These are phyloP conservation scores for Solanum hybrid DNA, from an alignment of 305 asterid genomes.

Conservation along the genomic window DNA sequence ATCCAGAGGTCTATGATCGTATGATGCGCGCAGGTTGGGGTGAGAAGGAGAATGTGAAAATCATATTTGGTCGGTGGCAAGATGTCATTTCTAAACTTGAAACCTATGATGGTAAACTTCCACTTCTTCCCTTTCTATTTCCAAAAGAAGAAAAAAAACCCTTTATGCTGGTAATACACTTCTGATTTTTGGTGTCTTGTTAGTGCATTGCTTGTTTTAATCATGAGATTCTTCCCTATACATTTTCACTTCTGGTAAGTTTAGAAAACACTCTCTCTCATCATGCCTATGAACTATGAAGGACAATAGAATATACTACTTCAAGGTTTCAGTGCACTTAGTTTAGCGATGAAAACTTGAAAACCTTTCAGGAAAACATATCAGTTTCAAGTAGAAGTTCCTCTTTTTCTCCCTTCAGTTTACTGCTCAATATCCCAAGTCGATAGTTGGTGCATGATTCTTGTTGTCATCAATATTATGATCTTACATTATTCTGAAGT, in stretches of 20 bases:
- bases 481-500: too few species aligned
- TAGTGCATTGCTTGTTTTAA: background rate
- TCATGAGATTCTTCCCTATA: background rate
- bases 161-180: background rate
- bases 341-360: too few species aligned
- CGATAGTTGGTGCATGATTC: too few species aligned
- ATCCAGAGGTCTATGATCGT: slow-evolving; percentile 76
- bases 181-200: background rate
- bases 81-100: slow-evolving; percentile 71
- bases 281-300: background rate
- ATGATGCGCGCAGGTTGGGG: slow-evolving; percentile 85
- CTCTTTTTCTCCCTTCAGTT: too few species aligned
- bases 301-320: too few species aligned
- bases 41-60: slow-evolving; percentile 73
- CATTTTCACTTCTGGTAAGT: background rate
- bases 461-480: too few species aligned
- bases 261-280: background rate
- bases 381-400: too few species aligned
- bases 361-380: too few species aligned
- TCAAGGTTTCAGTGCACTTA: too few species aligned
- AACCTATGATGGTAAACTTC: slow-evolving; percentile 51
- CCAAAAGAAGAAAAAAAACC: too few species aligned
- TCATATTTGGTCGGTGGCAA: slow-evolving; percentile 92
- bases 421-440: too few species aligned
- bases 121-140: slow-evolving; percentile 1